phyloP scores from a whole-genome alignment of 106 monocot genomes.

The Platanthera zijinensis region DNA sequence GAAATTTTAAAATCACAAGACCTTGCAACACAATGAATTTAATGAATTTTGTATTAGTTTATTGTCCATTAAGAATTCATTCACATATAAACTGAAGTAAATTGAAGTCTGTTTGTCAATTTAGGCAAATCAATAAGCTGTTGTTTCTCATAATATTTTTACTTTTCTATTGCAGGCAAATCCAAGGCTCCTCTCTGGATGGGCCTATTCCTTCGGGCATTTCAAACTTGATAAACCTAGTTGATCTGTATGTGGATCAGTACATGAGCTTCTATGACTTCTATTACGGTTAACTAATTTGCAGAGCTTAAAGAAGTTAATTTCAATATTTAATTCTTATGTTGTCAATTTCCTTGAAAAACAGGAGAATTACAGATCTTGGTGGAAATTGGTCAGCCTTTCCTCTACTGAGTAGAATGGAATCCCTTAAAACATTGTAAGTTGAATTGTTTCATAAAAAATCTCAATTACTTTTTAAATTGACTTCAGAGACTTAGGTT shows the following conservation, averaged over 20 bases:
- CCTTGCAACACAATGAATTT: neutral
- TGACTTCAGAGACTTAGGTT: neutral
- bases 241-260: slow-evolving; percentile 49
- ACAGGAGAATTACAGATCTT: slow-evolving; percentile 74
- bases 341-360: neutral
- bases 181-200: slow-evolving; percentile 50
- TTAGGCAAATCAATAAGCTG: neutral
- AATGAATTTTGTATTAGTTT: neutral
- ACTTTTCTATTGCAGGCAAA: slow-evolving; percentile 32
- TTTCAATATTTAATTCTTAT: neutral
- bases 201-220: slow-evolving; percentile 66
- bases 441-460: slow-evolving; percentile 10
- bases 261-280: neutral
- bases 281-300: neutral
- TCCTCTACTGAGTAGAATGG: slow-evolving; percentile 45
- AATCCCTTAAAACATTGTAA: slow-evolving; percentile 48
- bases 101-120: neutral
- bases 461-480: neutral
- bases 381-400: slow-evolving; percentile 51
- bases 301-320: neutral
- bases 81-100: neutral
- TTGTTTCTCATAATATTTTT: neutral
- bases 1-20: neutral
- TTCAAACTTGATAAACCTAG: slow-evolving; percentile 43
- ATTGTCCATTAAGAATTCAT: neutral